Conservation (phyloP, 768 basidiomycete species). For the Boletus bicolor region DNA sequence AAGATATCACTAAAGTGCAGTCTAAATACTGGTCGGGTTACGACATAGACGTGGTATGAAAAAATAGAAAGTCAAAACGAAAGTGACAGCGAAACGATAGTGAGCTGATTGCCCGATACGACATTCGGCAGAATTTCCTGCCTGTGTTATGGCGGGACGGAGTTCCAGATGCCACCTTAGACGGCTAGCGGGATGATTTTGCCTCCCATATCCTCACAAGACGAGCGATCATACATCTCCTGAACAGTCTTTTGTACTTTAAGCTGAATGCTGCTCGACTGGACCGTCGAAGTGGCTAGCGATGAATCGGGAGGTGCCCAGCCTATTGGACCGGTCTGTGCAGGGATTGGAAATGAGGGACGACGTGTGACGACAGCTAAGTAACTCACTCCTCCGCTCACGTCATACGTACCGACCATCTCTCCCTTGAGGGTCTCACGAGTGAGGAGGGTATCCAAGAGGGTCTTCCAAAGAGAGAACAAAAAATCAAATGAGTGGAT, state of each 20-base stretch:
- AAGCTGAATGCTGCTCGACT: background rate
- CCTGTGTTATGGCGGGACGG: too few species aligned
- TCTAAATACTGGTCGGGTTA: background rate
- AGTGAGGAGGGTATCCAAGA: constrained; percentile 12
- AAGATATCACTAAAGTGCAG: background rate
- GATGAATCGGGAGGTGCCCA: background rate
- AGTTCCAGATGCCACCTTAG: background rate
- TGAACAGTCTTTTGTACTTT: background rate
- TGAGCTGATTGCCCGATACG: too few species aligned
- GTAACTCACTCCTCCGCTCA: background rate
- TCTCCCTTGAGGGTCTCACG: constrained; percentile 4
- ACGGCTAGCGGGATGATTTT: background rate
- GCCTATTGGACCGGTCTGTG: background rate
- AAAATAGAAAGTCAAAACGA: too few species aligned
- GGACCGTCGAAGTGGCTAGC: too few species aligned
- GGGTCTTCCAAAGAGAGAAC: background rate
- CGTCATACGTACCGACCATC: background rate
- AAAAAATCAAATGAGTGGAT: background rate
- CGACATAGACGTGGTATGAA: background rate
- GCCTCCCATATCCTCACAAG: background rate
- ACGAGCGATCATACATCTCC: background rate
- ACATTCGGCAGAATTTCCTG: background rate
- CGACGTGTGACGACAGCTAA: too few species aligned
- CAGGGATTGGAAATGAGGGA: background rate
- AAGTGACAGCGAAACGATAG: too few species aligned